Evolutionary conservation across 192 early-diverging fungal genomes (phyloP).

Genomic region (Borealophlyctis nickersoniae): DNA sequence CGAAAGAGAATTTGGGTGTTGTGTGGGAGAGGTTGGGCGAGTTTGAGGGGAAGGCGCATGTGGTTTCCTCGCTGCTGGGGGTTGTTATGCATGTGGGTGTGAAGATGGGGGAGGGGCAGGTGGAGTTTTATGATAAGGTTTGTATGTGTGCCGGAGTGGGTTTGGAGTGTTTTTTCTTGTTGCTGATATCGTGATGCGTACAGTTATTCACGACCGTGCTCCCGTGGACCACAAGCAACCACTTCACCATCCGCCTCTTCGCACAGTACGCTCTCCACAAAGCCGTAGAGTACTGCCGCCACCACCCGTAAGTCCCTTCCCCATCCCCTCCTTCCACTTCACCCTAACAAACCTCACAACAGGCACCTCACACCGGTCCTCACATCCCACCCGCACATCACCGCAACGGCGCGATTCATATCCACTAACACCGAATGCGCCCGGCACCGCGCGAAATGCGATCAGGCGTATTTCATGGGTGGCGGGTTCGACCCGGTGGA

Average conservation of each 20-base stretch:
- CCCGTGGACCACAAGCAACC: constrained; percentile 39
- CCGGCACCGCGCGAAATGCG: constrained; percentile 40
- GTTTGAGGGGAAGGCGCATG: constrained; percentile 35
- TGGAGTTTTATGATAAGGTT: constrained; percentile 31
- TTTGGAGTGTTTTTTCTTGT: no score
- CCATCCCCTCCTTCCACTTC: constrained; percentile 1
- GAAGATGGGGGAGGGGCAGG: constrained; percentile 20
- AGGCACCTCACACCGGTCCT: constrained; percentile 9
- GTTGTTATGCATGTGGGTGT: constrained; percentile 37
- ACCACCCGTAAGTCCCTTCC: constrained; percentile 11
- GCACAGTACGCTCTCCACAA: constrained; percentile 25
- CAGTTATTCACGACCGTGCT: constrained; percentile 15
- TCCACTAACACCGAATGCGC: constrained; percentile 38
- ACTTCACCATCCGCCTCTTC: constrained; percentile 39
- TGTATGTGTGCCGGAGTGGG: background rate
- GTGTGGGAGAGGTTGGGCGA: constrained; percentile 15
- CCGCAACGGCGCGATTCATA: constrained; percentile 30
- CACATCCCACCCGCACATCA: constrained; percentile 10
- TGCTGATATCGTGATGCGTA: background rate
- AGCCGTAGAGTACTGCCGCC: constrained; percentile 8
- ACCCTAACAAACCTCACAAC: constrained; percentile 2
- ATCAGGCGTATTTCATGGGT: constrained; percentile 40
- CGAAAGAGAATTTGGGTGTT: background rate
- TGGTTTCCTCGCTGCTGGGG: constrained; percentile 41
- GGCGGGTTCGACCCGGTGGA: constrained; percentile 44